phyloP scores from a whole-genome alignment of 2,329 filamentous ascomycete species.

The Myriosclerotinia curreyana region DNA sequence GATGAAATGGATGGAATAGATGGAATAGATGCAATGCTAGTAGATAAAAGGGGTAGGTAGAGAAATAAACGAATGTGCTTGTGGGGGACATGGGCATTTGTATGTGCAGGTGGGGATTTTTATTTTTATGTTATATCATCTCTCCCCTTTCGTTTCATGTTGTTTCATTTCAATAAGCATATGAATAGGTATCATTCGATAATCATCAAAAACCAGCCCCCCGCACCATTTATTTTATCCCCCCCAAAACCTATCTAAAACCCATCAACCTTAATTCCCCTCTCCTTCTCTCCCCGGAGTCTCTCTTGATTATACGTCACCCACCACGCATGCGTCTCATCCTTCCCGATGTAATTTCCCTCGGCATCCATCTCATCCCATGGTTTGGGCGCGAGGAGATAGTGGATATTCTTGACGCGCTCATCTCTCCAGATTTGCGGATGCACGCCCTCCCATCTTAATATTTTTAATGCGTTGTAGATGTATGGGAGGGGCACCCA shows the following conservation, averaged over 20 bases:
- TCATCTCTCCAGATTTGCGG: slow-evolving; percentile 56
- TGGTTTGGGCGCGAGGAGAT: slow-evolving; percentile 59
- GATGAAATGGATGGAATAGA: too few species aligned
- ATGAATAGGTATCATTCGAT: too few species aligned
- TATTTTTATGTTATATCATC: too few species aligned
- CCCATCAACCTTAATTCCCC: slow-evolving; percentile 34
- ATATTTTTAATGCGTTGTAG: slow-evolving; percentile 62
- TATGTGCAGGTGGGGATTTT: too few species aligned
- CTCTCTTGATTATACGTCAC: slow-evolving; percentile 47
- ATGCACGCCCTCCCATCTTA: slow-evolving; percentile 54
- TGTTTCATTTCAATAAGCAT: too few species aligned
- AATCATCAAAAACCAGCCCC: too few species aligned
- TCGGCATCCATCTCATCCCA: slow-evolving; percentile 52
- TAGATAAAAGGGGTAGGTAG: too few species aligned
- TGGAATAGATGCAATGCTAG: too few species aligned
- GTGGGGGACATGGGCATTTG: too few species aligned
- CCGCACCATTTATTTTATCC: too few species aligned
- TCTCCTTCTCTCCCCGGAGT: slow-evolving; percentile 38
- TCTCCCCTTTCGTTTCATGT: too few species aligned
- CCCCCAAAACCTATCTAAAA: slow-evolving; percentile 20
- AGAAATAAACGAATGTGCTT: too few species aligned
- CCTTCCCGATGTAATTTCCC: slow-evolving; percentile 43
- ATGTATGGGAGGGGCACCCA: slow-evolving; percentile 59
- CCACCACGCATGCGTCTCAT: slow-evolving; percentile 57
- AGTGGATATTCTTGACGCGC: slow-evolving; percentile 59